Conservation (phyloP, 345 rosid species). For the Lagerstroemia speciosa region DNA sequence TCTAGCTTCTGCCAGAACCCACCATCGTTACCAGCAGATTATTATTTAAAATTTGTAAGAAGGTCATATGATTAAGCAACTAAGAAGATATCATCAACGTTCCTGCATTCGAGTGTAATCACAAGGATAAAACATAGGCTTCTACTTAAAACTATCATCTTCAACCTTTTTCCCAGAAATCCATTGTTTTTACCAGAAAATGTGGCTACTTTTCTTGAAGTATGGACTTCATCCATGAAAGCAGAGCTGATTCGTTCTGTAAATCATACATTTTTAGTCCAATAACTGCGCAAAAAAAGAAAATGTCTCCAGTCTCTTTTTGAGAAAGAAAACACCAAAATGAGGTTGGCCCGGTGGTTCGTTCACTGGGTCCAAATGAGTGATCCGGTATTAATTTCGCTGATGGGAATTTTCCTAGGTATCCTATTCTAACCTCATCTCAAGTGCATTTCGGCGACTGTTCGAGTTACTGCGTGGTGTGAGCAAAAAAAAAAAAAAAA, state of each 20-base stretch:
- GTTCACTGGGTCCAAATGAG: too few species aligned
- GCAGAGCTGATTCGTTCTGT: neutral
- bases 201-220: too few species aligned
- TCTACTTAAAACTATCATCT: neutral
- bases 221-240: neutral
- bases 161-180: neutral
- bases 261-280: neutral
- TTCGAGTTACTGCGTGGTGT: too few species aligned
- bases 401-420: too few species aligned
- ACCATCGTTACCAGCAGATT: neutral
- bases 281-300: neutral
- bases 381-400: too few species aligned
- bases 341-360: too few species aligned
- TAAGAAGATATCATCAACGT: neutral
- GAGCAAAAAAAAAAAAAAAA: too few species aligned
- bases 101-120: neutral
- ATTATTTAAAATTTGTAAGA: neutral
- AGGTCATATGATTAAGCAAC: neutral
- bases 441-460: too few species aligned
- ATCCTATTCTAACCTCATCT: too few species aligned
- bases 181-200: too few species aligned
- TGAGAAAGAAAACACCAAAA: too few species aligned
- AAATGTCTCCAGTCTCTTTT: neutral
- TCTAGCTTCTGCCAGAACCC: constrained; percentile 2
- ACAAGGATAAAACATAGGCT: neutral